phyloP scores from a whole-genome alignment of 148 eudicot genomes.

The Vaccinium corymbosum region DNA sequence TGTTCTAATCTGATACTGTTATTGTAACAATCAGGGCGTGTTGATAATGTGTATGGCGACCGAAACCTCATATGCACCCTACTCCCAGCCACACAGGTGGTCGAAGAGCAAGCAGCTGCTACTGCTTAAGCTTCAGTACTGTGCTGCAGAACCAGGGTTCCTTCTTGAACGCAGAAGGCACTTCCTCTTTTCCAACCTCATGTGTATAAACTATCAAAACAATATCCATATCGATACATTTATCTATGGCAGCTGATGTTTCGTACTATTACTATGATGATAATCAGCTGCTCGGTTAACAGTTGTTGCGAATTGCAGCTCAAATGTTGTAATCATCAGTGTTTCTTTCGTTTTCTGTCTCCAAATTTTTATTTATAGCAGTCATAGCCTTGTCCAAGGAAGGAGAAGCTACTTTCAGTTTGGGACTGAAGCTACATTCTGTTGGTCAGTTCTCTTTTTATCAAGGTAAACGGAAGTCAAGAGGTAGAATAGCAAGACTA shows the following conservation, averaged over 20 bases:
- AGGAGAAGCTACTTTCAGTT: neutral
- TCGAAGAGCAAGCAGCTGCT: constrained; percentile 75
- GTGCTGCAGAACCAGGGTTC: constrained; percentile 7
- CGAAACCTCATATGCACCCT: constrained; percentile 95
- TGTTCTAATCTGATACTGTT: neutral
- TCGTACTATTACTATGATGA: neutral
- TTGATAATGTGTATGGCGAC: constrained; percentile 96
- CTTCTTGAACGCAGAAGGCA: constrained; percentile 10
- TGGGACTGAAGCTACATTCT: neutral
- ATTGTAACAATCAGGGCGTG: constrained; percentile 51
- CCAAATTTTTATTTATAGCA: neutral
- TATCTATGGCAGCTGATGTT: neutral
- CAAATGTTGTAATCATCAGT: constrained; percentile 8
- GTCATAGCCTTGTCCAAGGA: neutral
- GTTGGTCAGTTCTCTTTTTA: neutral
- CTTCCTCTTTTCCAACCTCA: constrained; percentile 13
- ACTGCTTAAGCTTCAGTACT: constrained; percentile 46
- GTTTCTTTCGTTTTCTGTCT: neutral
- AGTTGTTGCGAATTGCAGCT: constrained; percentile 10
- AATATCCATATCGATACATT: neutral
- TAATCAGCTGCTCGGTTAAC: constrained; percentile 14
- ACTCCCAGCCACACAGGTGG: constrained; percentile 66
- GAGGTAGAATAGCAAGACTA: too few species aligned
- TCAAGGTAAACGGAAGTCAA: neutral
- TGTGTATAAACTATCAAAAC: constrained; percentile 29